Conservation (phyloP, 352 stramenopile species). For the Pythium monospermum region DNA sequence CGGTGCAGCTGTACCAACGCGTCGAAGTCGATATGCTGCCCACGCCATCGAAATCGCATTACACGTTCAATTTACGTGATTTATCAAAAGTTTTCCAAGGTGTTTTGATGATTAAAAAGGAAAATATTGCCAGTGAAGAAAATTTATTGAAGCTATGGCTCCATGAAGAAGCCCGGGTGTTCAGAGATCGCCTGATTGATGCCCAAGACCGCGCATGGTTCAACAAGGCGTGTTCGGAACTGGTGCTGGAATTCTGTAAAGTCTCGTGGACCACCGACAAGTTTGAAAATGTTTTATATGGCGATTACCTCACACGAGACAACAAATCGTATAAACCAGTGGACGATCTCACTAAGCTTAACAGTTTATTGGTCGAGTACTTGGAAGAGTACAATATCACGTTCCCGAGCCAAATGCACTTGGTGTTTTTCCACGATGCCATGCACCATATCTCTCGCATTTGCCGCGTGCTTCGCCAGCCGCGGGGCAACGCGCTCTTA, state of each 20-base stretch:
- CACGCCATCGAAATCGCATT: conserved; percentile 90
- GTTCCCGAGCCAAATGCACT: conserved; percentile 90
- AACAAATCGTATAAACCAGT: conserved; percentile 74
- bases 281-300: conserved; percentile 87
- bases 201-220: conserved; percentile 85
- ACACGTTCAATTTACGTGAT: conserved; percentile 94
- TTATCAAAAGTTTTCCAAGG: conserved; percentile 93
- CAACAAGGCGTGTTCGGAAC: conserved; percentile 67
- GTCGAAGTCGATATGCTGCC: conserved; percentile 88
- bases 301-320: conserved; percentile 86
- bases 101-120: conserved; percentile 89
- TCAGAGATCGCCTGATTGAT: conserved; percentile 89
- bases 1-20: conserved; percentile 83
- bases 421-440: conserved; percentile 95
- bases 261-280: conserved; percentile 48
- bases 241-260: conserved; percentile 63
- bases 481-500: conserved; percentile 88
- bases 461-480: conserved; percentile 89
- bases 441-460: conserved; percentile 93
- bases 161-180: conserved; percentile 90
- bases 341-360: conserved; percentile 57
- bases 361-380: conserved; percentile 83
- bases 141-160: conserved; percentile 86
- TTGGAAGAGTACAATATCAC: conserved; percentile 95
- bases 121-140: conserved; percentile 64